A percentile compares a stretch with the other conserved stretches of the same genome.
Evolutionary conservation across 2,329 filamentous ascomycete genomes (phyloP).

Genomic region (Pestalotiopsis sp.): DNA sequence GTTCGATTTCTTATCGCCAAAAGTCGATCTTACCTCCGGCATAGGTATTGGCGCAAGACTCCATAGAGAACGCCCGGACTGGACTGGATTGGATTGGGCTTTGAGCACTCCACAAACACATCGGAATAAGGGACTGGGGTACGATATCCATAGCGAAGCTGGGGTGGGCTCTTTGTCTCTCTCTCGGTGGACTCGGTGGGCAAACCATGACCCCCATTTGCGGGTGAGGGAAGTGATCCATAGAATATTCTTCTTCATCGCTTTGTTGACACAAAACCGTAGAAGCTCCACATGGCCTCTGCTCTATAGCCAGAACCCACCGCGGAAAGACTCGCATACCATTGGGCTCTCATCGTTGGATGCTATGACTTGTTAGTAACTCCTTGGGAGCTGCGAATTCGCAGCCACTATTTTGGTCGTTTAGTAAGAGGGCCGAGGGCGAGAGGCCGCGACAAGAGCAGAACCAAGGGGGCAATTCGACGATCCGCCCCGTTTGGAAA

Average conservation of each 20-base stretch:
- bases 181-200: not conserved
- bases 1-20: not conserved
- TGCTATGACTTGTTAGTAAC: not conserved
- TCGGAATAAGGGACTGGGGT: not conserved
- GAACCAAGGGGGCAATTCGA: not conserved
- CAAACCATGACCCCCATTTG: not conserved
- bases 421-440: not conserved
- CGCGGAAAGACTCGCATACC: not conserved
- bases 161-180: not conserved
- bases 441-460: not conserved
- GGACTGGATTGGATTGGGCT: not conserved
- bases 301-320: not conserved
- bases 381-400: not conserved
- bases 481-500: not conserved
- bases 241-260: not conserved
- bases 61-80: not conserved
- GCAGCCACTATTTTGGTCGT: not conserved
- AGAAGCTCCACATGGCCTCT: not conserved
- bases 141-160: not conserved
- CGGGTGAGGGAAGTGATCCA: not conserved
- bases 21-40: not conserved
- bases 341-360: not conserved
- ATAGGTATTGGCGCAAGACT: not conserved
- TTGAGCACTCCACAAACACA: not conserved
- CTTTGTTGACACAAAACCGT: not conserved